Evolutionary conservation across 2,329 filamentous ascomycete genomes (phyloP).

Genomic region (Hirsutella rhossiliensis): DNA sequence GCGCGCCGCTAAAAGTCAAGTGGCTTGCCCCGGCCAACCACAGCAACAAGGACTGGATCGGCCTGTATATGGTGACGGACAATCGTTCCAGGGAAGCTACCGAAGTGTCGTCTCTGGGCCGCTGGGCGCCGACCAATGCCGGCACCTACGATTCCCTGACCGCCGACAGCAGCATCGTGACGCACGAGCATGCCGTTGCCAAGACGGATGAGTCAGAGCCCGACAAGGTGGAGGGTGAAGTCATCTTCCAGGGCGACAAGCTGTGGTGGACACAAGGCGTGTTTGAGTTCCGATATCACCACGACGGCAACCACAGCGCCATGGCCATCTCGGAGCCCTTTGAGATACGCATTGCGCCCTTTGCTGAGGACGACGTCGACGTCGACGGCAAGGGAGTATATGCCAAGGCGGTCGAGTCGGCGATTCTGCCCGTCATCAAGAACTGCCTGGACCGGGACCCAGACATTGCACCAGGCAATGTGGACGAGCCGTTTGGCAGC

Average conservation of each 20-base stretch:
- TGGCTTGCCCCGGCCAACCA: constrained; percentile 87
- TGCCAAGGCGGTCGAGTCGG: constrained; percentile 59
- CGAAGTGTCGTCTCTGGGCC: constrained; percentile 71
- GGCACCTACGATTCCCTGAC: constrained; percentile 65
- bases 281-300: constrained; percentile 95
- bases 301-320: constrained; percentile 82
- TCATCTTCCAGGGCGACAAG: constrained; percentile 83
- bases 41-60: constrained; percentile 87
- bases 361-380: constrained; percentile 62
- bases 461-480: constrained; percentile 71
- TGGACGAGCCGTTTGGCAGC: constrained; percentile 73
- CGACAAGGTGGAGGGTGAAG: constrained; percentile 63
- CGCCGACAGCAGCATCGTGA: constrained; percentile 64
- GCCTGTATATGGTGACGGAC: constrained; percentile 90
- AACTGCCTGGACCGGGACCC: constrained; percentile 91
- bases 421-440: constrained; percentile 69
- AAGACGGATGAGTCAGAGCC: constrained; percentile 38
- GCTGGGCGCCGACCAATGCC: constrained; percentile 75
- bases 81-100: constrained; percentile 79
- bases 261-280: constrained; percentile 95
- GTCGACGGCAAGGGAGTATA: constrained; percentile 47
- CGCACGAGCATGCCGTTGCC: constrained; percentile 49
- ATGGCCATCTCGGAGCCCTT: constrained; percentile 93
- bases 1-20: constrained; percentile 74
- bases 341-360: constrained; percentile 72